Evolutionary conservation across 1,139 yeast genomes (phyloP).

Genomic region (Saccharomyces hybrid): DNA sequence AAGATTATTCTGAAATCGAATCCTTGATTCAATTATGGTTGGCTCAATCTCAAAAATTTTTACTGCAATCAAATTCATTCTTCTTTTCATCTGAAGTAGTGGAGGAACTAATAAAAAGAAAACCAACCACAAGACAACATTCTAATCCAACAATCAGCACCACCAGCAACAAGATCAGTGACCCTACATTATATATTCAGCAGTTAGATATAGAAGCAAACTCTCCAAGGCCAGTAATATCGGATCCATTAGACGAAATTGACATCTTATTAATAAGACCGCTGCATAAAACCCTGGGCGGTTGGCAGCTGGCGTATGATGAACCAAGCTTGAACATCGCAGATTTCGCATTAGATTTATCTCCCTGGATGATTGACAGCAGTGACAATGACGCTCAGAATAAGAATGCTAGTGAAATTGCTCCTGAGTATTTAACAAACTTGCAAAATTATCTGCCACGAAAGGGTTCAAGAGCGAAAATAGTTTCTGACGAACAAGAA

Average conservation of each 20-base stretch:
- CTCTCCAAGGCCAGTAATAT: constrained; percentile 1
- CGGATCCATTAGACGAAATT: constrained; percentile 15
- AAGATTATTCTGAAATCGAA: constrained; percentile 15
- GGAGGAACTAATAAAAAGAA: constrained; percentile 17
- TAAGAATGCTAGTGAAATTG: not conserved
- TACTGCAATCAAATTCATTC: constrained; percentile 21
- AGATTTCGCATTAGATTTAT: constrained; percentile 22
- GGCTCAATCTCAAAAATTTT: constrained; percentile 19
- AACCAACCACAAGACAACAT: constrained; percentile 12
- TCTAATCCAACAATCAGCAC: constrained; percentile 2
- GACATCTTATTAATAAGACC: constrained; percentile 25
- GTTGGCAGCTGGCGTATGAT: constrained; percentile 31
- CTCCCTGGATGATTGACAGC: constrained; percentile 16
- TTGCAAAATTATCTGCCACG: not conserved
- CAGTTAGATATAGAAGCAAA: constrained; percentile 3
- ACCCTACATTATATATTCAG: constrained; percentile 7
- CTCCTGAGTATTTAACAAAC: not conserved
- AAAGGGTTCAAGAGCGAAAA: constrained; percentile 7
- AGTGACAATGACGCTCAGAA: constrained; percentile 3
- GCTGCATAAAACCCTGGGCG: constrained; percentile 13
- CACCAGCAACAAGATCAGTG: constrained; percentile 1
- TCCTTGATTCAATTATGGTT: constrained; percentile 23
- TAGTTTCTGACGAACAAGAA: constrained; percentile 13
- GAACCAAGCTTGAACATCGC: constrained; percentile 28
- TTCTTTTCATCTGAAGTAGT: constrained; percentile 22